Base-by-base conservation (phyloP, 495 filamentous ascomycete species). In the Podospora conica region DNA sequence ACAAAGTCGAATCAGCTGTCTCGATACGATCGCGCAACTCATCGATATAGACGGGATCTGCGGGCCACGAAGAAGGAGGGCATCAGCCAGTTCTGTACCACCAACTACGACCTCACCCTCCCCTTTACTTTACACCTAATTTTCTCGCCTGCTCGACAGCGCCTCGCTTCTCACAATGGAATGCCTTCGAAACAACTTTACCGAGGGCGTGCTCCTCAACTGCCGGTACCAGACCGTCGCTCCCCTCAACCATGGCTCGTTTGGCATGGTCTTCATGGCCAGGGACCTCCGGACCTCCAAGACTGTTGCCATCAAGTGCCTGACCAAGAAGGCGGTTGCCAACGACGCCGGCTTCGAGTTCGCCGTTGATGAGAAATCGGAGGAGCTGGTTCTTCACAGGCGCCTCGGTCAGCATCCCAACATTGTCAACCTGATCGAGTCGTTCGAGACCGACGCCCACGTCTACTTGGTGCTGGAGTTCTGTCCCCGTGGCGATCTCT, bases 241-340 rank as follows among this genome's bases (percentile, higher is more conserved):
- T 71, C 93, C 93, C 53, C 91, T 98, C 80, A 98, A 98, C 74
- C 91, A 97, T 84, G 95, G 95, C 71, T 98, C 95, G 24, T 98
- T 97, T 74, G 95, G 95, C 68, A 93, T 96, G 90, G 95, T 98
- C 69, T 97, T 96, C 78, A 86, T 92, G 77, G 96, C 95, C 61
- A 89, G 81, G 71, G 93, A 98, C 78, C 83, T 81, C 65, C 69
- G 79, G 68, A 96, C 88, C 65, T 84, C 86, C 67, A 81, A 93
- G 64, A 82, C 87, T 63, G 95, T 98, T 65, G 95, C 95, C 60
- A 88, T 98, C 83, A 98, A 98, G 74, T 96, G 93, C 73, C 77
- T 97, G 74, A 89, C 91, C 69, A 98, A 97, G 83, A 83, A 85
- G 61, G 79, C 86, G 11, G 80, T 83, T 25, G 83, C 84, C 63